Evolutionary conservation across 179 eudicot species (phyloP).

Genomic region (Pouteria campechiana): DNA sequence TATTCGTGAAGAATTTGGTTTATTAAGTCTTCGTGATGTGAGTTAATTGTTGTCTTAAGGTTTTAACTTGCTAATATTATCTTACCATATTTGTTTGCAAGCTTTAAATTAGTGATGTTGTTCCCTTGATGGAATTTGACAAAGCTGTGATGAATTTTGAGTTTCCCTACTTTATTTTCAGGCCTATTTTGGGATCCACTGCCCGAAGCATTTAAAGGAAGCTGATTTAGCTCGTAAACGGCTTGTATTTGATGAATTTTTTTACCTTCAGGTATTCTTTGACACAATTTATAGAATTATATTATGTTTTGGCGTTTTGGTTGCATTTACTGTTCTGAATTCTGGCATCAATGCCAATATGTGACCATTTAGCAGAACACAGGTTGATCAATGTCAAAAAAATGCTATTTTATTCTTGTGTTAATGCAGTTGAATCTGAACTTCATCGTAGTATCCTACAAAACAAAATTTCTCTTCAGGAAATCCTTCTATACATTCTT

Average conservation of each 20-base stretch:
- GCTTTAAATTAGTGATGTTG: neutral
- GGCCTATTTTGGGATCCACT: conserved; percentile 91
- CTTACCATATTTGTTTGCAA: neutral
- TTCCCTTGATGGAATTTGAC: too few species aligned
- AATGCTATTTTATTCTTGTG: too few species aligned
- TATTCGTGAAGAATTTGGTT: conserved; percentile 54
- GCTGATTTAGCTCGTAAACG: conserved; percentile 91
- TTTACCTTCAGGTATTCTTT: conserved; percentile 78
- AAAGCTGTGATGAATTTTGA: neutral
- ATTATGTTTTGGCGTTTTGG: too few species aligned
- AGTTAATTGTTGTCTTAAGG: conserved; percentile 15
- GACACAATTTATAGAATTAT: too few species aligned
- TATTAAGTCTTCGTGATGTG: conserved; percentile 65
- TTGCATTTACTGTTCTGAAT: too few species aligned
- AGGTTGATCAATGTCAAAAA: too few species aligned
- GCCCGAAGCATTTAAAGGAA: conserved; percentile 48
- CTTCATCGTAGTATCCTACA: too few species aligned
- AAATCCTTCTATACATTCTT: too few species aligned
- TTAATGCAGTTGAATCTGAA: too few species aligned
- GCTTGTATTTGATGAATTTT: conserved; percentile 93
- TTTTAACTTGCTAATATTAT: neutral
- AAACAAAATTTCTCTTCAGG: too few species aligned
- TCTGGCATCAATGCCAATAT: too few species aligned
- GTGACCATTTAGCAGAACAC: too few species aligned
- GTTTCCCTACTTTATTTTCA: conserved; percentile 8